phyloP scores from a whole-genome alignment of 805 yeast genomes.

The Jamesozyma piceae region DNA sequence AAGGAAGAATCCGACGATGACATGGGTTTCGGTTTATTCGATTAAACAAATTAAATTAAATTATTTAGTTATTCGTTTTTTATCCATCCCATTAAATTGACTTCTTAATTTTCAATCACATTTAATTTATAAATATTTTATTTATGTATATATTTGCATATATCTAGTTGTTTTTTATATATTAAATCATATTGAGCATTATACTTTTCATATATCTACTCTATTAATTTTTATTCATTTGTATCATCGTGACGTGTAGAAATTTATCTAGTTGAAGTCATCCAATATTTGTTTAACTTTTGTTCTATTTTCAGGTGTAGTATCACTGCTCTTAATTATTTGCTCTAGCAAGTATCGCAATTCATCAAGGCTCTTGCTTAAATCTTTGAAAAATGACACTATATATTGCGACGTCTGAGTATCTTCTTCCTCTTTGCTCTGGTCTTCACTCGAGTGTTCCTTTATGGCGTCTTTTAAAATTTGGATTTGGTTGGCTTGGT shows the following conservation, averaged over 20 bases:
- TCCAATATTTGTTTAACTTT: background rate
- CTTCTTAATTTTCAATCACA: background rate
- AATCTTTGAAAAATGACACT: constrained; percentile 4
- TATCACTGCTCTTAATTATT: constrained; percentile 9
- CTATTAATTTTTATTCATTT: constrained; percentile 1
- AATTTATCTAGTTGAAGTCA: background rate
- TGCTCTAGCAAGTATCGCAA: constrained; percentile 12
- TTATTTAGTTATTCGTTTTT: constrained; percentile 9
- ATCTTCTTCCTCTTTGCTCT: background rate
- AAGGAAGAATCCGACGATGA: constrained; percentile 68
- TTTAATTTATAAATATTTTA: background rate
- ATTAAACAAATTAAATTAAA: constrained; percentile 43
- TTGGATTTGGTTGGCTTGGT: background rate
- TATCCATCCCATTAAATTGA: background rate
- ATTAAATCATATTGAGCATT: background rate
- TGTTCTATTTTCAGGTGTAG: background rate
- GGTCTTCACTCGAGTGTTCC: background rate
- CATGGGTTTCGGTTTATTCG: constrained; percentile 91
- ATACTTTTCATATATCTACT: background rate
- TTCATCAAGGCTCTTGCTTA: constrained; percentile 11
- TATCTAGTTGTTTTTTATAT: constrained; percentile 2
- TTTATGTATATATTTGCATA: constrained; percentile 6
- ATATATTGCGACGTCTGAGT: constrained; percentile 10
- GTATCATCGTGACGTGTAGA: background rate
- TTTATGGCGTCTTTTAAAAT: background rate